Evolutionary conservation across 768 basidiomycete genomes (phyloP).

Genomic region (Cystofilobasidium capitatum): DNA sequence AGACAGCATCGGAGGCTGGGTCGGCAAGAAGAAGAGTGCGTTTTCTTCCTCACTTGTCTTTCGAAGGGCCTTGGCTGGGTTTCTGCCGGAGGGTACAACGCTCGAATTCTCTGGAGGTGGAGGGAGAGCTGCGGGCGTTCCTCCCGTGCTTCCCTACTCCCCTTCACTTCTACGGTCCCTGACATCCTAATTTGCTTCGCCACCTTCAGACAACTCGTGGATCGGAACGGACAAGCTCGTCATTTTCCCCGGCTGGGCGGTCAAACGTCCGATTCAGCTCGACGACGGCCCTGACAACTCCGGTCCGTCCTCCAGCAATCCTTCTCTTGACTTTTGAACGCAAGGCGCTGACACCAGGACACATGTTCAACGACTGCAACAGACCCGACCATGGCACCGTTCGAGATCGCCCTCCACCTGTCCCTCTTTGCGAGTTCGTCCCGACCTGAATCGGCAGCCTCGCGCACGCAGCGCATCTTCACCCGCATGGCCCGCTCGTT

Average conservation of each 20-base stretch:
- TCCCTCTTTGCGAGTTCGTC: conserved; percentile 65
- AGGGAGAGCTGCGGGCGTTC: too few species aligned
- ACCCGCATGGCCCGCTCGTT: conserved; percentile 37
- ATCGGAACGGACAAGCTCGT: conserved; percentile 11
- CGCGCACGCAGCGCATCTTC: conserved; percentile 67
- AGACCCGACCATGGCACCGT: conserved; percentile 39
- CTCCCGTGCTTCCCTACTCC: background rate
- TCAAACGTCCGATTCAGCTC: conserved; percentile 3
- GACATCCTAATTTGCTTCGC: background rate
- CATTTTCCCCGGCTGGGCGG: conserved; percentile 25
- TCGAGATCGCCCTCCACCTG: conserved; percentile 62
- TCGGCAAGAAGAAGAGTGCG: conserved; percentile 9
- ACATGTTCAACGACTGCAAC: too few species aligned
- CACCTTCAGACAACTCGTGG: conserved; percentile 11
- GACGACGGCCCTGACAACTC: background rate
- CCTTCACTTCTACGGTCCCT: too few species aligned
- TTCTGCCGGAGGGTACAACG: too few species aligned
- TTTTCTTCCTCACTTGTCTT: background rate
- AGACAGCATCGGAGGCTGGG: conserved; percentile 10
- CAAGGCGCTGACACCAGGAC: too few species aligned
- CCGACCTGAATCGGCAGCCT: conserved; percentile 52
- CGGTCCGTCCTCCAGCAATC: background rate
- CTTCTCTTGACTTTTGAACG: too few species aligned
- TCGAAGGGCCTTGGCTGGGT: too few species aligned
- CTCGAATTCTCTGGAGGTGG: too few species aligned